Evolutionary conservation across 1,139 yeast genomes (phyloP), one percentile per base, ranked within the genome.

Genomic region (Saccharomycopsis crataegensis): DNA sequence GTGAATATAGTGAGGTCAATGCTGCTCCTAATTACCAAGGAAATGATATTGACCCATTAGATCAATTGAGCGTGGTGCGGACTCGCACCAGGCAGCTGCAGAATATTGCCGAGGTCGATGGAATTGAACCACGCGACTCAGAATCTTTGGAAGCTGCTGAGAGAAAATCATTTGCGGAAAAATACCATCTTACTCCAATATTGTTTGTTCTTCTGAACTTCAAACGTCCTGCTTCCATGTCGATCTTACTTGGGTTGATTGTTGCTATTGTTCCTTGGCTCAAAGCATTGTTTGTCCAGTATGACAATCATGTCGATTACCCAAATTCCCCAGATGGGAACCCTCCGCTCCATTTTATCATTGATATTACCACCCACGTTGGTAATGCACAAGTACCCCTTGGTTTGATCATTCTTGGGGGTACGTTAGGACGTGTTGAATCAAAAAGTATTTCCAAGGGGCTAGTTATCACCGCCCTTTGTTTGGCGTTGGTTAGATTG

Each of bases 321-420:
- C 83, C 77, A 1, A 65, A 76, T 54, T 97, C 97, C 0, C 97
- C 98, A 0, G 98, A 91, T 67, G 74, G 75, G 3, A 76, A 75
- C 57, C 96, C 97, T 0, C 89, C 96, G 1, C 72, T 91, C 47
- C 86, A 90, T 33, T 91, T 91, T 61, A 57, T 90, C 11, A 84
- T 90, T 78, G 96, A 91, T 64, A 80, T 82, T 58, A 74, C 91
- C 1, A 65, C 79, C 17, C 91, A 90, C 65, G 72, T 91, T 1
- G 96, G 96, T 1, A 81, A 82, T 1, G 96, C 96, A 0, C 81
- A 89, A 40, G 97, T 91, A 38, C 98, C 97, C 0, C 71, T 88
- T 58, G 97, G 97, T 1, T 73, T 91, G 56, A 66, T 87, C 50
- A 65, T 91, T 54, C 68, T 91, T 41, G 98, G 98, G 3, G 96